phyloP scores from a whole-genome alignment of 2,329 filamentous ascomycete species.

The Alternaria ethzedia region DNA sequence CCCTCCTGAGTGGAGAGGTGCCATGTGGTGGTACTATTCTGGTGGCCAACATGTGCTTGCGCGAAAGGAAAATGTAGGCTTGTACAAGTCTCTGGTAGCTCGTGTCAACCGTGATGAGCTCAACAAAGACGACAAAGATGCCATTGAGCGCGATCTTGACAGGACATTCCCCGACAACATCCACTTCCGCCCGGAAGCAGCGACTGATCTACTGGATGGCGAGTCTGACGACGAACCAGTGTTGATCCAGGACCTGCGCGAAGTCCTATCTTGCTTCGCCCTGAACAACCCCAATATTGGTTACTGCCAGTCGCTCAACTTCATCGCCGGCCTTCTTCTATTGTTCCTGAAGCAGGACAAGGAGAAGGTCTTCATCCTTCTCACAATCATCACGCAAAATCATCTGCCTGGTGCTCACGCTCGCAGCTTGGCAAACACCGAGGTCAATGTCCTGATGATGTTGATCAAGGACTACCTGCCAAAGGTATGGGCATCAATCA shows the following conservation, averaged over 20 bases:
- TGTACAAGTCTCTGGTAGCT: constrained; percentile 75
- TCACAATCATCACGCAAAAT: constrained; percentile 87
- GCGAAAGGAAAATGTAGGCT: constrained; percentile 68
- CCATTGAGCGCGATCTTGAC: constrained; percentile 92
- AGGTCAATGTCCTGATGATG: constrained; percentile 91
- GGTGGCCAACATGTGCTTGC: constrained; percentile 81
- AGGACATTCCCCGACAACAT: constrained; percentile 95
- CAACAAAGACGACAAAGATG: constrained; percentile 78
- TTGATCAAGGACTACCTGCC: constrained; percentile 83
- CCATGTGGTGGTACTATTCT: constrained; percentile 96
- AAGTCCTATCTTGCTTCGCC: constrained; percentile 87
- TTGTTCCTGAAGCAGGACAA: constrained; percentile 82
- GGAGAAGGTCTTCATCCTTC: constrained; percentile 89
- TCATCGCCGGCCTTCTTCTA: constrained; percentile 86
- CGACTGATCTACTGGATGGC: constrained; percentile 38
- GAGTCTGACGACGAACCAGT: constrained; percentile 66
- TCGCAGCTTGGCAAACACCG: constrained; percentile 87
- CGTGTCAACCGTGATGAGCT: constrained; percentile 68
- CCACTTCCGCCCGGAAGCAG: constrained; percentile 75
- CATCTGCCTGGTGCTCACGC: constrained; percentile 93
- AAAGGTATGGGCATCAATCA: constrained; percentile 85
- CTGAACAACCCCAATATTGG: constrained; percentile 90
- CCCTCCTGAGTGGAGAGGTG: constrained; percentile 91
- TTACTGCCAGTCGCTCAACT: constrained; percentile 96
- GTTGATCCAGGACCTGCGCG: constrained; percentile 80